These are phyloP conservation scores for Tetragonia tetragonoides DNA, from an alignment of 148 eudicot genomes.

Conservation along the genomic window DNA sequence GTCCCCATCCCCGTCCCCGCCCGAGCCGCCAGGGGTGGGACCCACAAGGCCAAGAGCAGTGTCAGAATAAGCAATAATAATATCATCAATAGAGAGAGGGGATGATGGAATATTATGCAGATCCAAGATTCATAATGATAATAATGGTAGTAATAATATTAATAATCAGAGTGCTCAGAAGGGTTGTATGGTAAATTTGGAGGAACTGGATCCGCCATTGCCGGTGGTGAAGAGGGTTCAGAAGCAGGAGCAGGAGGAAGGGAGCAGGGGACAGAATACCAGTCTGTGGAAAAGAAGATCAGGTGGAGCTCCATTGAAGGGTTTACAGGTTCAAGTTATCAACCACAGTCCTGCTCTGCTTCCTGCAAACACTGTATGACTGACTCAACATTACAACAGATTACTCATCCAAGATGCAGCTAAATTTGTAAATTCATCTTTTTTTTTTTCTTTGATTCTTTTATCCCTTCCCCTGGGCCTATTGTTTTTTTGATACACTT, in stretches of 20 bases:
- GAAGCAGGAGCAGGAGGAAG: constrained; percentile 16
- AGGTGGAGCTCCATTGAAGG: constrained; percentile 41
- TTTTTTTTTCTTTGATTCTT: background rate
- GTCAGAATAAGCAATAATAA: background rate
- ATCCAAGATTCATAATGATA: constrained; percentile 16
- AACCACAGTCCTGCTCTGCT: constrained; percentile 21
- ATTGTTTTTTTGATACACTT: background rate
- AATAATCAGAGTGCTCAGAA: background rate
- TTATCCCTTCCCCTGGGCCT: background rate
- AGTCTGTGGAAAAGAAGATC: constrained; percentile 73
- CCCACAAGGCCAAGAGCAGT: constrained; percentile 17
- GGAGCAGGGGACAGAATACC: constrained; percentile 16
- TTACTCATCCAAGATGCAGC: background rate
- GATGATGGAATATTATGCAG: constrained; percentile 8
- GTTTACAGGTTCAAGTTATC: constrained; percentile 46
- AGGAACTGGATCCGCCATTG: constrained; percentile 70
- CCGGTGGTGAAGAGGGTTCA: constrained; percentile 55
- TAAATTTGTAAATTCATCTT: constrained; percentile 6
- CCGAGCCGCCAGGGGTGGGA: constrained; percentile 1
- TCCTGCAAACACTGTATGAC: constrained; percentile 33
- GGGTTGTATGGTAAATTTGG: constrained; percentile 36
- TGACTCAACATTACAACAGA: background rate
- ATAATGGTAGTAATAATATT: background rate
- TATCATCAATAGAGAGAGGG: background rate
- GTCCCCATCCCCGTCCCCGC: constrained; percentile 7